Base-by-base conservation (phyloP, 208 protist species). In the Porcisia hertigi region DNA sequence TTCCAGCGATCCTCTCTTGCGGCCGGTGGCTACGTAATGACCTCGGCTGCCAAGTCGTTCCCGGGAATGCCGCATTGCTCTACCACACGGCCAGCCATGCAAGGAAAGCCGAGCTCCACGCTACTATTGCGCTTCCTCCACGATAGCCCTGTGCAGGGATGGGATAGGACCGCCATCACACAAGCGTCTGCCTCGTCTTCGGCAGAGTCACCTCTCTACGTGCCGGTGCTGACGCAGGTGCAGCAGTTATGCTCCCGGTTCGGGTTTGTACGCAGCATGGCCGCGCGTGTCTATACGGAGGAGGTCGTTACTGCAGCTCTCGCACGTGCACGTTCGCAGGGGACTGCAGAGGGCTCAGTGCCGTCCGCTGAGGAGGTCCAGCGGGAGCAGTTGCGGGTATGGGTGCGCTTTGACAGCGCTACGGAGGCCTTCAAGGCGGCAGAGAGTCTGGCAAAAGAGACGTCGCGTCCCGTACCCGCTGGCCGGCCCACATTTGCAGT, bases 401-500 rank as follows among this genome's bases (percentile, higher is more conserved):
- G 94, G 58, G 85, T 96, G 47, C 91, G 93, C n/a, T 93, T 95
- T 58, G 91, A 97, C 74, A 92, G 87, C 52, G 88, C 96, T 16
- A 88, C 93, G 16, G 88, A 86, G 71, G 91, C 90, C 9, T 96
- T 97, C 74, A 95, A 92, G 73, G 90, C 90, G 36, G 79, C 87
- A 18, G 91, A 96, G 78, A 76, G 49, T 2, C 77, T 96, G n/a
- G 39, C 75, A 16, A 78, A 73, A 39, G 77, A 67, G 54, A 16
- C 23, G 65, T 43, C 47, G 6, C 65, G 49, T 41, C 47, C 30
- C 52, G 6, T 30, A 53, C 49, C 34, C 3, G 52, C 59, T 8
- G 71, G 20, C 0, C 89, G 83, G 85, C 76, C 77, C 25, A 20
- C 63, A 30, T 77, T 82, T 34, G 41, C 57, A 54, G 82, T 94